These are phyloP conservation scores for Cyberlindnera samutprakarnensis DNA, from an alignment of 805 yeast genomes.

Conservation along the genomic window DNA sequence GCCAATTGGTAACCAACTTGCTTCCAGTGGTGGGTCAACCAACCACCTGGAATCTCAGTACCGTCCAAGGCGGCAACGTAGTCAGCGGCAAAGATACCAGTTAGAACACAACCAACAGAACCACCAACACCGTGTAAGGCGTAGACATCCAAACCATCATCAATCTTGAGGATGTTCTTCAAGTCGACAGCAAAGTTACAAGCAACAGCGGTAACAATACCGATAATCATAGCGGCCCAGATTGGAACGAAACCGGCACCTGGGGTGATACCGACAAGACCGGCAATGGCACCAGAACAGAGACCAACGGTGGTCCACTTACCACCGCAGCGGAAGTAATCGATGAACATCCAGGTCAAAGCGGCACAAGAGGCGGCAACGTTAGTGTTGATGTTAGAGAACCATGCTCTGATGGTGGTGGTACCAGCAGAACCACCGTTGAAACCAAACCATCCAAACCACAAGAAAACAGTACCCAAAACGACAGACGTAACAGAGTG, in stretches of 20 bases:
- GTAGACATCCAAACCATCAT: slow-evolving; percentile 93
- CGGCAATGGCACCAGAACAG: slow-evolving; percentile 91
- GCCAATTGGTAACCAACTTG: slow-evolving; percentile 90
- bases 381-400: slow-evolving; percentile 89
- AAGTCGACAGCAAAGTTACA: slow-evolving; percentile 85
- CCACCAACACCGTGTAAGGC: slow-evolving; percentile 96
- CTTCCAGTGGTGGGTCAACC: slow-evolving; percentile 75
- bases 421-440: slow-evolving; percentile 98
- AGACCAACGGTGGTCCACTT: slow-evolving; percentile 92
- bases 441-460: slow-evolving; percentile 99
- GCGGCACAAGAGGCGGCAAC: slow-evolving; percentile 93
- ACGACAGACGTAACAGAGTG: slow-evolving; percentile 89
- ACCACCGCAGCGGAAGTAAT: slow-evolving; percentile 69
- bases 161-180: slow-evolving; percentile 64
- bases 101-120: slow-evolving; percentile 69
- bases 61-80: slow-evolving; percentile 84
- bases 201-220: slow-evolving; percentile 64
- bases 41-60: slow-evolving; percentile 69
- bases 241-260: slow-evolving; percentile 96
- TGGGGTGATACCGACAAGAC: slow-evolving; percentile 92
- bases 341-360: slow-evolving; percentile 89
- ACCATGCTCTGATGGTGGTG: slow-evolving; percentile 88
- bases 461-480: slow-evolving; percentile 85
- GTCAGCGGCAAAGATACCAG: slow-evolving; percentile 90
- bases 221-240: slow-evolving; percentile 81